Percentiles rank a stretch among this genome's conserved stretches.
phyloP scores from a whole-genome alignment of 768 basidiomycete species.

The Terana coerulea region DNA sequence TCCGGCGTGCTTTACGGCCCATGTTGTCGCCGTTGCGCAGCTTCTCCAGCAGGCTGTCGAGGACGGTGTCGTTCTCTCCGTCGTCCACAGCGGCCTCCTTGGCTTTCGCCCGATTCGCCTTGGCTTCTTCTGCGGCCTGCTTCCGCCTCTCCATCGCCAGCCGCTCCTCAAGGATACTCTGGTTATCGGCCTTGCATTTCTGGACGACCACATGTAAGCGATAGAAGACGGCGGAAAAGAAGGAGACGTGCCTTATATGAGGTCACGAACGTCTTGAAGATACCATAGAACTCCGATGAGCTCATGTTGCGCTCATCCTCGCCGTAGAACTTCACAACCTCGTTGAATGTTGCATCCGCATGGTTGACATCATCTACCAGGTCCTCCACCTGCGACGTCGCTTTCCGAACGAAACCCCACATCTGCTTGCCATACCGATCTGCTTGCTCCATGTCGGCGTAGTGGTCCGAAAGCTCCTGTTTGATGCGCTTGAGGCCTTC shows the following conservation, averaged over 20 bases:
- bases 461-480: constrained; percentile 76
- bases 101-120: constrained; percentile 49
- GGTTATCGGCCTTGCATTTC: constrained; percentile 89
- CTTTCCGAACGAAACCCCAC: constrained; percentile 84
- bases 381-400: constrained; percentile 72
- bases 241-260: constrained; percentile 70
- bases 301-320: constrained; percentile 87
- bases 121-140: constrained; percentile 61
- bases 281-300: constrained; percentile 90
- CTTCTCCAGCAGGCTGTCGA: constrained; percentile 71
- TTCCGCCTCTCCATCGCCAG: constrained; percentile 64
- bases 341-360: constrained; percentile 78
- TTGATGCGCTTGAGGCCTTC: constrained; percentile 78
- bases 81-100: constrained; percentile 40
- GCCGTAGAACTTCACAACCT: constrained; percentile 88
- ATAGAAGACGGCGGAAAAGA: background rate
- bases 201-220: constrained; percentile 26
- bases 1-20: constrained; percentile 50
- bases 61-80: constrained; percentile 49
- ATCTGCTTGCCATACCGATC: constrained; percentile 88
- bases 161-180: constrained; percentile 67
- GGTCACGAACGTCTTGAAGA: constrained; percentile 96
- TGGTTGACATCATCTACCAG: constrained; percentile 83
- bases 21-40: constrained; percentile 67
- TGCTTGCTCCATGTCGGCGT: constrained; percentile 61